Percentiles rank a stretch among this genome's conserved stretches.
These are phyloP conservation scores for Alisma plantagoaquatica DNA, from an alignment of 106 monocot species.

Conservation along the genomic window DNA sequence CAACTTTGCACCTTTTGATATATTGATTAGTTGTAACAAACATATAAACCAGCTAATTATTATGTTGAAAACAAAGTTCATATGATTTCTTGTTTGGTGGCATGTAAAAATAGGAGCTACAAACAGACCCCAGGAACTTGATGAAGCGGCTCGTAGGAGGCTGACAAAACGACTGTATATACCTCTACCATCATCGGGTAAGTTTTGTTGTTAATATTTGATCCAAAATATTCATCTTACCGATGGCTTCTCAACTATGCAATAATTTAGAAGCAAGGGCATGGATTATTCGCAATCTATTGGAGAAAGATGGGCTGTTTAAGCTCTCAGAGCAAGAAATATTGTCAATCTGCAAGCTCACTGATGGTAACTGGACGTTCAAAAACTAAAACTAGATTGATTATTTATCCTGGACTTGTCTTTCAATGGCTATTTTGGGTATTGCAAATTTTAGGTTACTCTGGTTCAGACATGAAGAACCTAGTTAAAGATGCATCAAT, in stretches of 20 bases:
- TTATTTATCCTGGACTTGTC: too few species aligned
- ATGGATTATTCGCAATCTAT: slow-evolving; percentile 72
- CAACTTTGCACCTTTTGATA: too few species aligned
- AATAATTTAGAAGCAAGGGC: slow-evolving; percentile 75
- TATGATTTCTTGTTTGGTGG: too few species aligned
- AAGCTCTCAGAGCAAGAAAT: slow-evolving; percentile 80
- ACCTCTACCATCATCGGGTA: slow-evolving; percentile 95
- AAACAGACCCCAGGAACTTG: slow-evolving; percentile 95
- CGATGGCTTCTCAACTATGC: too few species aligned
- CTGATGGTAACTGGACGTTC: slow-evolving; percentile 92
- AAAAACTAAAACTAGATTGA: too few species aligned
- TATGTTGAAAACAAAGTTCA: too few species aligned
- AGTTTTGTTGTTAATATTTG: slow-evolving; percentile 10
- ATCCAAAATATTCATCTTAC: neutral
- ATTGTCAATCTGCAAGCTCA: slow-evolving; percentile 62
- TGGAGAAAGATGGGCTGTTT: slow-evolving; percentile 93
- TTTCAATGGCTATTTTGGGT: too few species aligned
- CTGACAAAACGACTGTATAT: slow-evolving; percentile 90
- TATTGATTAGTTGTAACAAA: too few species aligned
- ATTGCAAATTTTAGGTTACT: slow-evolving; percentile 77
- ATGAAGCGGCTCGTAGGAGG: slow-evolving; percentile 93
- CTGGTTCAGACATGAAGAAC: slow-evolving; percentile 96
- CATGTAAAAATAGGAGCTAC: slow-evolving; percentile 84
- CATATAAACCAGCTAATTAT: too few species aligned
- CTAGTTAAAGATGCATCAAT: slow-evolving; percentile 99